These are phyloP conservation scores for Calocybe gambosa DNA, from an alignment of 1,284 basidiomycete species.

Conservation along the genomic window DNA sequence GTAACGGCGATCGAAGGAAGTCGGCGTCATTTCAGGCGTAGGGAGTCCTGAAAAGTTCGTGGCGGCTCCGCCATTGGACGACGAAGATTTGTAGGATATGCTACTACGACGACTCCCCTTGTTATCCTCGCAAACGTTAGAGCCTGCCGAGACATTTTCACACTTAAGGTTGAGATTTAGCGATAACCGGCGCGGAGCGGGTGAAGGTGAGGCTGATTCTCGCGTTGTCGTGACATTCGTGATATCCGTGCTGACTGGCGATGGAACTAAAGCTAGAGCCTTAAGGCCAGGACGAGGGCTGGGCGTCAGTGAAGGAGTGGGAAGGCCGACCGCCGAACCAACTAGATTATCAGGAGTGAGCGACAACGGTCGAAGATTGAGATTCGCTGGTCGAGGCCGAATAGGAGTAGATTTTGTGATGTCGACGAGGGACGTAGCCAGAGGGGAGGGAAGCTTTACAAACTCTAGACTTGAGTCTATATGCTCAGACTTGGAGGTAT, in stretches of 20 bases:
- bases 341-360: slow-evolving; percentile 47
- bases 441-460: slow-evolving; percentile 16
- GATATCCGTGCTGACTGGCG: slow-evolving; percentile 22
- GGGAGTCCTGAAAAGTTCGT: slow-evolving; percentile 45
- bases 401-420: slow-evolving; percentile 29
- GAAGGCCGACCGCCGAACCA: slow-evolving; percentile 34
- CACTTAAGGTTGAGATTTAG: slow-evolving; percentile 24
- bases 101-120: slow-evolving; percentile 47
- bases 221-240: slow-evolving; percentile 15
- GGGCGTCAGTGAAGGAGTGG: slow-evolving; percentile 51
- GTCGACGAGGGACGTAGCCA: slow-evolving; percentile 21
- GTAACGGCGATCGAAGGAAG: slow-evolving; percentile 38
- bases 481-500: slow-evolving; percentile 20
- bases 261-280: slow-evolving; percentile 41
- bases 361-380: slow-evolving; percentile 67
- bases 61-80: slow-evolving; percentile 25
- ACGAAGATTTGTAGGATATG: slow-evolving; percentile 55
- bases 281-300: slow-evolving; percentile 39
- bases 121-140: slow-evolving; percentile 15
- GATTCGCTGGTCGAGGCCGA: slow-evolving; percentile 55
- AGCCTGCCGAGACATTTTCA: slow-evolving; percentile 25
- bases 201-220: slow-evolving; percentile 16
- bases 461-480: slow-evolving; percentile 16
- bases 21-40: slow-evolving; percentile 70
- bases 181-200: slow-evolving; percentile 22